phyloP scores from a whole-genome alignment of 176 grass and related monocot species.

The Cymbopogon citratus region DNA sequence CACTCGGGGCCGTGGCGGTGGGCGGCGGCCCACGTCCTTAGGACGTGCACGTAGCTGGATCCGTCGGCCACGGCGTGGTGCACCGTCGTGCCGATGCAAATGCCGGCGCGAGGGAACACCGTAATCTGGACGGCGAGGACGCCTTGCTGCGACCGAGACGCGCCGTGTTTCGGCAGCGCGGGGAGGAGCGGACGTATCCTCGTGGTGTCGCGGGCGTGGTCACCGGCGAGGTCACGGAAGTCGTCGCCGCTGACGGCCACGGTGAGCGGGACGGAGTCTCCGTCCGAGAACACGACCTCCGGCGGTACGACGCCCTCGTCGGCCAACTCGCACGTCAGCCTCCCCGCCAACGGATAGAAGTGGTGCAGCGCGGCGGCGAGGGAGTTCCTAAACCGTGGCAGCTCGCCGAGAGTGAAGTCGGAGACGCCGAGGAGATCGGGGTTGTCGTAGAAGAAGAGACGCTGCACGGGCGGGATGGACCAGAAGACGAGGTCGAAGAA shows the following conservation, averaged over 20 bases:
- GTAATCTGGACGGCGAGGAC: slow-evolving; percentile 60
- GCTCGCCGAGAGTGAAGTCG: slow-evolving; percentile 28
- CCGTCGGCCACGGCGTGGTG: slow-evolving; percentile 81
- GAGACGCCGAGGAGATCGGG: slow-evolving; percentile 21
- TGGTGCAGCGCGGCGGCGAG: slow-evolving; percentile 52
- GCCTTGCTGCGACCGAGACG: neutral
- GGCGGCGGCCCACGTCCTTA: slow-evolving; percentile 41
- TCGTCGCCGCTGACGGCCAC: slow-evolving; percentile 37
- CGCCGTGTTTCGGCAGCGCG: neutral
- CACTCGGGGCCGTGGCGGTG: neutral
- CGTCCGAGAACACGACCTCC: slow-evolving; percentile 6
- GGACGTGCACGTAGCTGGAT: slow-evolving; percentile 74
- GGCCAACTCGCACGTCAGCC: slow-evolving; percentile 2
- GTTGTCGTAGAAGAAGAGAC: slow-evolving; percentile 64
- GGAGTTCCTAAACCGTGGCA: slow-evolving; percentile 43
- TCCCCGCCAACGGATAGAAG: slow-evolving; percentile 62
- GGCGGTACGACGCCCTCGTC: slow-evolving; percentile 3
- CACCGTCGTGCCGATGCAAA: slow-evolving; percentile 53
- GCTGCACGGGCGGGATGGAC: slow-evolving; percentile 64
- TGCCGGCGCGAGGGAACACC: slow-evolving; percentile 50
- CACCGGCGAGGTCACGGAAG: slow-evolving; percentile 42
- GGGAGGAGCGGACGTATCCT: slow-evolving; percentile 48
- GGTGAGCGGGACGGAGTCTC: slow-evolving; percentile 25
- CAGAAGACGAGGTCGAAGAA: slow-evolving; percentile 80
- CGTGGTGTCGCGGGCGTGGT: slow-evolving; percentile 24